These are phyloP conservation scores for Cyberlindnera maclurae DNA, from an alignment of 805 yeast genomes.

Conservation along the genomic window DNA sequence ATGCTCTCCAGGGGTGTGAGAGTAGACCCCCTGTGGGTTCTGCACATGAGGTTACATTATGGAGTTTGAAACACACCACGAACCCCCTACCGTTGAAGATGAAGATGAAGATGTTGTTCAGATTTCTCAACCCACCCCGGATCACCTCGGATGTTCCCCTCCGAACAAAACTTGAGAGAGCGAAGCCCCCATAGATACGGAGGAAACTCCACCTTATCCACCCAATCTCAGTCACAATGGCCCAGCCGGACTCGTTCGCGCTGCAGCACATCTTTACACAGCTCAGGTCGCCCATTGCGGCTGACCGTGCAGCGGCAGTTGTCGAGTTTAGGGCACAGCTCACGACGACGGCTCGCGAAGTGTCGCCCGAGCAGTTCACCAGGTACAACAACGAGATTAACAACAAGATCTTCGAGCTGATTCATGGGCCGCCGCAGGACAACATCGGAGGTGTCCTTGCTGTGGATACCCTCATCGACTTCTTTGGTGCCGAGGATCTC, in stretches of 20 bases:
- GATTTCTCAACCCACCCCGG: no score
- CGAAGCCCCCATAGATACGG: no score
- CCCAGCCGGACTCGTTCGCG: conserved; percentile 23
- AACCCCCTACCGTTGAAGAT: no score
- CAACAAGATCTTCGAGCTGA: conserved; percentile 77
- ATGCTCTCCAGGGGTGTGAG: no score
- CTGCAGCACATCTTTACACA: conserved; percentile 31
- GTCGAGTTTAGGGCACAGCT: conserved; percentile 63
- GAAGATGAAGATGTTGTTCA: no score
- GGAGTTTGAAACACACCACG: no score
- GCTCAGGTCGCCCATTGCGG: conserved; percentile 28
- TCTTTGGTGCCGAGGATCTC: conserved; percentile 78
- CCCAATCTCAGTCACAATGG: conserved; percentile 5
- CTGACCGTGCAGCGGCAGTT: conserved; percentile 46
- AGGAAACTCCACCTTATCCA: no score
- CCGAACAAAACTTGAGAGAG: no score
- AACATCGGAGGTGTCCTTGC: conserved; percentile 90
- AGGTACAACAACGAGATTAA: conserved; percentile 80
- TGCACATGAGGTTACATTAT: no score
- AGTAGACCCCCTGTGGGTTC: no score
- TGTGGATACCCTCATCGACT: conserved; percentile 78
- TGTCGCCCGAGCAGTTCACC: conserved; percentile 73
- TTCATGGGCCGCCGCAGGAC: conserved; percentile 62
- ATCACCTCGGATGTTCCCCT: no score
- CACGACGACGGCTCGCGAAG: conserved; percentile 68